Evolutionary conservation across 1,139 yeast genomes (phyloP), one percentile per base, ranked within the genome.

Genomic region (Hyphopichia burtonii): DNA sequence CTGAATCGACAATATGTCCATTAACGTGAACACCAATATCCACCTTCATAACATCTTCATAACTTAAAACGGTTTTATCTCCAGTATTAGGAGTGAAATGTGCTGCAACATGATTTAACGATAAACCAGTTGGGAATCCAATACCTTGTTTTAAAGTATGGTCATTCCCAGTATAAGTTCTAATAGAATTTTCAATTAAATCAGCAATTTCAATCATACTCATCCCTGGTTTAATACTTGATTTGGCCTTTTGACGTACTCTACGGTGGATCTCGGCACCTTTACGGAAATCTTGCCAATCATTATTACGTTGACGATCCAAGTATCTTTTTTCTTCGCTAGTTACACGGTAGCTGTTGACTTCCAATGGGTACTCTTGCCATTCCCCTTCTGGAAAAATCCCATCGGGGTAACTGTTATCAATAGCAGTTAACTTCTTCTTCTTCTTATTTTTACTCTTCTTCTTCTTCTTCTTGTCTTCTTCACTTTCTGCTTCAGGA

Each of bases 11-110:
- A 54, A 93, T 93, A 54, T 82, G 81, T n/a, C 99, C 99, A 56
- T 93, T 88, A 34, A 93, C 89, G 59, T 94, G 99, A 17, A 93
- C 97, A 49, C 99, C 99, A 57, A 91, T 82, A 63, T 93, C 99
- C 31, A 93, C 95, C 69, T 94, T 94, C 90, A 93, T 82, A 39
- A 93, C 96, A 65, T 93, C 99, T 49, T 87, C 95, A 55, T 88
- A 81, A 44, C 77, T 73, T 52, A 93, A 71, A 1, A 86, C 86
- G 9, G 86, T 77, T 55, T 82, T 88, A 64, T 94, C 99, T 16
- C 96, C 96, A 15, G 95, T 84, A 65, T 93, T 93, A 16, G 99
- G 99, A 0, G 98, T 91, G 65, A 90, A 93, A 63, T 94, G 99
- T 0, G 99, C 99, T 25, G 99, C 99, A 54, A 90, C 86, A 59